Base-by-base conservation (phyloP, 345 rosid species). In the Isatis tinctoria region DNA sequence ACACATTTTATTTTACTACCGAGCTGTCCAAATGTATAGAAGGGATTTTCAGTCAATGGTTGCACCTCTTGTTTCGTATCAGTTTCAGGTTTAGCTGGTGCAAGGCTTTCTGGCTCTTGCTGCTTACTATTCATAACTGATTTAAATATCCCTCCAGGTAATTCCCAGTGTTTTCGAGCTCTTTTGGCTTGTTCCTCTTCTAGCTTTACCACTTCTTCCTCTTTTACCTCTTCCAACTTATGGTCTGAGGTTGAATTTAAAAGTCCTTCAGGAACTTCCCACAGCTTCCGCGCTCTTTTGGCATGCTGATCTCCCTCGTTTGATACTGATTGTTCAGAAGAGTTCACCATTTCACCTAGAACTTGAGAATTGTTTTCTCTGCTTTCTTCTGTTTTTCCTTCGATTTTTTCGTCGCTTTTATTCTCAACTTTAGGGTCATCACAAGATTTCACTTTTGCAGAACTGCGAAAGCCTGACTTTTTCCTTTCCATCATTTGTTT, bases 401-500 rank as follows among this genome's bases (percentile, higher is more conserved):
- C 67, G 78, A 53, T 73, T 74, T 83, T 69, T 53, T 40, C 64
- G 37, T 68, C 78, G 64, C 56, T 67, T 70, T 70, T 77, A 77
- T 74, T 70, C 56, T 75, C 69, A 20, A 69, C 72, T 79, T 63
- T 81, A 58, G 70, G 65, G 32, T 77, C 79, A 52, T 16, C 77
- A 59, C 69, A 71, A n/a, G 69, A 73, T 69, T 80, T 83, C 37
- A 41, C 52, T 60, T 84, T 87, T 67, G 66, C 80, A 58, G 40
- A 70, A 67, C 73, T 82, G 41, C 72, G 83, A 70, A 74, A 71
- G 57, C 90, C 89, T 70, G 81, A 85, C 68, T 82, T 94, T 74
- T 75, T 83, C 78, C 85, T 86, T 74, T 78, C 93, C 96, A 87
- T 88, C 74, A 85, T 68, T 74, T 86, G 89, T 80, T 84, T 91